Percentiles rank a stretch among this genome's conserved stretches.
phyloP scores from a whole-genome alignment of 2,329 filamentous ascomycete species.

The Fusarium udum region DNA sequence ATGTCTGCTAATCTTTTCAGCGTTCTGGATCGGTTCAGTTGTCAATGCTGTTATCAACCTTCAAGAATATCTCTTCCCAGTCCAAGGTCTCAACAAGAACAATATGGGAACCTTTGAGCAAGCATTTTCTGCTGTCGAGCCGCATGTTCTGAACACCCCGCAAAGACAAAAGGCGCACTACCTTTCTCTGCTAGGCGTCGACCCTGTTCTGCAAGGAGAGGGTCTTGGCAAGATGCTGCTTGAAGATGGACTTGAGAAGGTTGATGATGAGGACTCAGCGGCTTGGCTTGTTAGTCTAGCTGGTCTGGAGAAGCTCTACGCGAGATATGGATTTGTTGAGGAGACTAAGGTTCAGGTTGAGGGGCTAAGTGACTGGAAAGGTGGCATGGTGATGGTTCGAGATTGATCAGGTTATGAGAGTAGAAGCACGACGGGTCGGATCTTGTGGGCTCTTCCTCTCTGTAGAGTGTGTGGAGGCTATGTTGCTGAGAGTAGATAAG shows the following conservation, averaged over 20 bases:
- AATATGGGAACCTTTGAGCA: neutral
- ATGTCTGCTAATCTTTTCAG: neutral
- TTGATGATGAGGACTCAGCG: neutral
- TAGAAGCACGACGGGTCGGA: fast-evolving
- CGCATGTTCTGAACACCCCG: neutral
- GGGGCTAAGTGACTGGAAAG: neutral
- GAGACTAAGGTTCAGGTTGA: neutral
- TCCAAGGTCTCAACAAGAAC: neutral
- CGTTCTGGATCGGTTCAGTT: neutral
- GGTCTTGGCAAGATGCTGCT: conserved; percentile 1
- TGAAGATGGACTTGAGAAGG: neutral
- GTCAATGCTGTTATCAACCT: neutral
- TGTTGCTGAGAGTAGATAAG: neutral
- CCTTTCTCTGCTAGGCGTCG: neutral
- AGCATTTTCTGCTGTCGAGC: neutral
- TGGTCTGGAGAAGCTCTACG: neutral
- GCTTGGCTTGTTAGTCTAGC: conserved; percentile 10
- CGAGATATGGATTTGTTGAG: neutral
- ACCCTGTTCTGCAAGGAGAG: neutral
- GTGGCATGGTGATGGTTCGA: conserved; percentile 5
- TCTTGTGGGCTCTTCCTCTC: fast-evolving
- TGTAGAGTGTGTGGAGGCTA: fast-evolving
- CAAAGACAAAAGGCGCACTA: neutral
- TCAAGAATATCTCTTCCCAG: neutral
- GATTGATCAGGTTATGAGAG: neutral